These are phyloP conservation scores for Pleurostoma richardsiae DNA, from an alignment of 2,329 filamentous ascomycete species.

Conservation along the genomic window DNA sequence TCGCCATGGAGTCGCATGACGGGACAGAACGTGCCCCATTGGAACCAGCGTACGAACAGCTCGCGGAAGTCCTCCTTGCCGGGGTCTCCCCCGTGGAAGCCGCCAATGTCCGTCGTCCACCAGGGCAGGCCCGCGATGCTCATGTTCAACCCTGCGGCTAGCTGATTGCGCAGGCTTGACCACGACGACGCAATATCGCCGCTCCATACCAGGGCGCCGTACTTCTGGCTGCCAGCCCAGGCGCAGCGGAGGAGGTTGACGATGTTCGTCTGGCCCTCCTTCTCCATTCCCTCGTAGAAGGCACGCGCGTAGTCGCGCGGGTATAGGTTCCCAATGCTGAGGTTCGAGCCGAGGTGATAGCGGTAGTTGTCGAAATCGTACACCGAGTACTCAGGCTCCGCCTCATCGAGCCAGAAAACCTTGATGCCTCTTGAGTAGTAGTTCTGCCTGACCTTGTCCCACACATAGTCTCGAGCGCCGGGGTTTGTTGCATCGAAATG, in stretches of 20 bases:
- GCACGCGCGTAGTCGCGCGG: conserved; percentile 51
- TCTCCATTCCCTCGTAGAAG: conserved; percentile 54
- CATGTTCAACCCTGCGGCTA: conserved; percentile 62
- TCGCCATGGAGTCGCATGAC: conserved; percentile 64
- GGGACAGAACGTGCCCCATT: conserved; percentile 62
- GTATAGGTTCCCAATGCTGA: conserved; percentile 51
- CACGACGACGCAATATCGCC: conserved; percentile 63
- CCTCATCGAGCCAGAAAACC: conserved; percentile 64
- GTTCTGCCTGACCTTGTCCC: conserved; percentile 52
- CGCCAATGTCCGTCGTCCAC: conserved; percentile 68
- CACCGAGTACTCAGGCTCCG: conserved; percentile 58
- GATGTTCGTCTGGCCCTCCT: conserved; percentile 37
- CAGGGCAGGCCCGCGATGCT: conserved; percentile 58
- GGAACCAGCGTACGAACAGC: conserved; percentile 62
- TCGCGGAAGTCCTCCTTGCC: conserved; percentile 51
- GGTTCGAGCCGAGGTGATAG: conserved; percentile 48
- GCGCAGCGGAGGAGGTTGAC: conserved; percentile 47
- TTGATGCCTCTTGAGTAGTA: conserved; percentile 58
- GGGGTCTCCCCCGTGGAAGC: conserved; percentile 61
- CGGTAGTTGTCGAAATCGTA: conserved; percentile 65
- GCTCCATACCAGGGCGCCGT: conserved; percentile 60
- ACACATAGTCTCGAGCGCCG: conserved; percentile 50
- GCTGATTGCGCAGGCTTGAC: conserved; percentile 51
- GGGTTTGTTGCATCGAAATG: conserved; percentile 62
- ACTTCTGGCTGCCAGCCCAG: conserved; percentile 54